Conservation (phyloP, 768 basidiomycete genomes). For the Pholiota microspora region DNA sequence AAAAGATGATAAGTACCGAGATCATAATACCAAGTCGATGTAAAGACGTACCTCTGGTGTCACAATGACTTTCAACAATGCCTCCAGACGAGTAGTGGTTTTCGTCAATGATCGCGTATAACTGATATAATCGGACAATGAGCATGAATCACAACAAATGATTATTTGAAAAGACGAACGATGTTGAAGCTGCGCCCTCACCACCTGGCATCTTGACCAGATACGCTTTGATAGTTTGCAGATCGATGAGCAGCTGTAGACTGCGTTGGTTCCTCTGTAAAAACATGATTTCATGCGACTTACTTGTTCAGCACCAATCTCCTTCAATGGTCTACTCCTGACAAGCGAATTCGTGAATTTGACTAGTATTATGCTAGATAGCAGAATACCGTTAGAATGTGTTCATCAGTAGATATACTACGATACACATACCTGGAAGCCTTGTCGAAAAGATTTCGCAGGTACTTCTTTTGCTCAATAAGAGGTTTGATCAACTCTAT, state of each 20-base stretch:
- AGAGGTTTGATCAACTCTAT: constrained; percentile 74
- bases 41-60: constrained; percentile 73
- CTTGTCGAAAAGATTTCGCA: constrained; percentile 92
- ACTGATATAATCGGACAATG: too few species aligned
- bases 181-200: constrained; percentile 53
- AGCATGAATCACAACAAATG: too few species aligned
- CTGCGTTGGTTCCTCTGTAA: neutral
- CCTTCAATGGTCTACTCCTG: constrained; percentile 85
- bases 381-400: neutral
- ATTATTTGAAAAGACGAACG: constrained; percentile 38
- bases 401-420: neutral
- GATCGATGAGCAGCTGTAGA: constrained; percentile 70
- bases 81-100: constrained; percentile 79
- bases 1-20: neutral
- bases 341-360: constrained; percentile 91
- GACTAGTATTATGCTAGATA: constrained; percentile 69
- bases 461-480: constrained; percentile 93
- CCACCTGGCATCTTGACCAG: constrained; percentile 85
- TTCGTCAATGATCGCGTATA: constrained; percentile 84
- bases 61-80: constrained; percentile 91
- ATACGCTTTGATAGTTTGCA: constrained; percentile 83
- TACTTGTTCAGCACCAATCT: constrained; percentile 95
- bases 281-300: neutral
- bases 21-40: neutral
- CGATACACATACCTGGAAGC: constrained; percentile 66